Percentiles rank a stretch among this genome's conserved stretches.
phyloP scores from a whole-genome alignment of 176 grass and related monocot species.

The Cocos nucifera region DNA sequence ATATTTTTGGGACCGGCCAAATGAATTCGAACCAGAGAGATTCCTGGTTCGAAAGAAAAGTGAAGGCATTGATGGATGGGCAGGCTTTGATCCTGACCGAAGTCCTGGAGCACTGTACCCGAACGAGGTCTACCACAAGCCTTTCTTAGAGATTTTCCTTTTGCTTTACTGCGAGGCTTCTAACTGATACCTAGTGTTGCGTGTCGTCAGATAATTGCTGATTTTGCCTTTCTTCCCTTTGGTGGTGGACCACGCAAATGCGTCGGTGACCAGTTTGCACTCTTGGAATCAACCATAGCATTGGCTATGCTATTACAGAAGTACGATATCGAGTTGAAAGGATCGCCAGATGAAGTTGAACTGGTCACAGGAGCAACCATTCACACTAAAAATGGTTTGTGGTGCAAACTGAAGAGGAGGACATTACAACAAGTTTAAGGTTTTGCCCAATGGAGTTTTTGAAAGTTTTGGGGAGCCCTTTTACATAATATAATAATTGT shows the following conservation, averaged over 20 bases:
- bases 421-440: not conserved
- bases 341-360: slow-evolving; percentile 61
- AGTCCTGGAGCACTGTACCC: slow-evolving; percentile 85
- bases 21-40: slow-evolving; percentile 88
- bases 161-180: not conserved
- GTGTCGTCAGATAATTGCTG: slow-evolving; percentile 59
- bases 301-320: slow-evolving; percentile 60
- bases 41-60: slow-evolving; percentile 67
- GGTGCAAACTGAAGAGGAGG: slow-evolving; percentile 67
- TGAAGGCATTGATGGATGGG: slow-evolving; percentile 70
- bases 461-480: too few species aligned
- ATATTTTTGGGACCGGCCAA: slow-evolving; percentile 71
- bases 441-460: too few species aligned
- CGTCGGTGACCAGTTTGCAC: slow-evolving; percentile 78
- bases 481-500: too few species aligned
- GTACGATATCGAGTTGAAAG: slow-evolving; percentile 71
- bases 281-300: slow-evolving; percentile 68
- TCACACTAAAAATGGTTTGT: slow-evolving; percentile 71
- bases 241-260: slow-evolving; percentile 84
- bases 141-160: not conserved
- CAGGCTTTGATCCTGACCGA: slow-evolving; percentile 69
- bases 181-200: not conserved
- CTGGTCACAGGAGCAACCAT: slow-evolving; percentile 88
- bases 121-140: slow-evolving; percentile 54
- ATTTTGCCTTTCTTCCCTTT: slow-evolving; percentile 90